A percentile compares a stretch with the other conserved stretches of the same genome.
These are phyloP conservation scores for Monilinia vaccinii-corymbosi DNA, from an alignment of 2,329 filamentous ascomycete species.

Conservation along the genomic window DNA sequence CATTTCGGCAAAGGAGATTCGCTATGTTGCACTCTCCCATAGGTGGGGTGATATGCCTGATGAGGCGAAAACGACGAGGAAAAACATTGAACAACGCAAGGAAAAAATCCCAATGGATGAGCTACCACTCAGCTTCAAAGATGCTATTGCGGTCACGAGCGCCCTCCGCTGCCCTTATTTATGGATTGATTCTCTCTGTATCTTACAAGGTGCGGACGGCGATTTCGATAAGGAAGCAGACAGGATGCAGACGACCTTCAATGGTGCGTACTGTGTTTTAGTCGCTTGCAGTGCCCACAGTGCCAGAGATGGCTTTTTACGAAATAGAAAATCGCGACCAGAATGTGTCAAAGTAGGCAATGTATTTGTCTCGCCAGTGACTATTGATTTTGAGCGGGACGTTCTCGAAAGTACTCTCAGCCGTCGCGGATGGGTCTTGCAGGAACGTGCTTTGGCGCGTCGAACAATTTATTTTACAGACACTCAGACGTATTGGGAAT, in stretches of 20 bases:
- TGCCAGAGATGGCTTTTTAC: not conserved
- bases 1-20: not conserved
- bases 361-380: not conserved
- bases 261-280: slow-evolving; percentile 6
- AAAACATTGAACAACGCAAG: not conserved
- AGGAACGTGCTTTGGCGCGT: slow-evolving; percentile 32
- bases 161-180: slow-evolving; percentile 24
- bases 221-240: slow-evolving; percentile 23
- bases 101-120: slow-evolving; percentile 11
- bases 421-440: slow-evolving; percentile 33
- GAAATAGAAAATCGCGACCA: not conserved
- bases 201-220: slow-evolving; percentile 25
- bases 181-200: slow-evolving; percentile 31
- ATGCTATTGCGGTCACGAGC: slow-evolving; percentile 25
- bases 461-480: slow-evolving; percentile 32
- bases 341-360: not conserved
- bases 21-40: slow-evolving; percentile 13
- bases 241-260: slow-evolving; percentile 23
- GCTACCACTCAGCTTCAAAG: slow-evolving; percentile 21
- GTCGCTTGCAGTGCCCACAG: slow-evolving; percentile 1
- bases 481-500: slow-evolving; percentile 33
- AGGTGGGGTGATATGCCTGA: slow-evolving; percentile 11
- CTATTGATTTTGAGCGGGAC: slow-evolving; percentile 29
- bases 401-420: slow-evolving; percentile 29
- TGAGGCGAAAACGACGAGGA: not conserved